A percentile compares a stretch with the other conserved stretches of the same genome.
phyloP scores from a whole-genome alignment of 2,329 filamentous ascomycete genomes.

The Lasiodiplodia sp. region DNA sequence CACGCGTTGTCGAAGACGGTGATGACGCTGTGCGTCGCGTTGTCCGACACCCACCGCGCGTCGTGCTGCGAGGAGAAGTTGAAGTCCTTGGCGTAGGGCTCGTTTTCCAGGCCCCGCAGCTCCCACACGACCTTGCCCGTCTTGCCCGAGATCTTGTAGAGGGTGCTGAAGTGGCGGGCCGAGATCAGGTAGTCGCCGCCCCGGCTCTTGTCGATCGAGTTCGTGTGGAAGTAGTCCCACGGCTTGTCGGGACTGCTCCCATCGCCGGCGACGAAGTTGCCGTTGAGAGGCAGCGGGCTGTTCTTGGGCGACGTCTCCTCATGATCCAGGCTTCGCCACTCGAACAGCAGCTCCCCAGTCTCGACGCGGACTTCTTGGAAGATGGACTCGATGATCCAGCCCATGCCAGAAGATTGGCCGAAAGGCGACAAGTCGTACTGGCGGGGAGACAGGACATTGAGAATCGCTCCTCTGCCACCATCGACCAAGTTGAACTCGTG shows the following conservation, averaged over 20 bases:
- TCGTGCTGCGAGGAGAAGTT: conserved; percentile 62
- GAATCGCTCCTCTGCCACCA: conserved; percentile 46
- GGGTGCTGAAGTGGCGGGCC: conserved; percentile 56
- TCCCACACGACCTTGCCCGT: conserved; percentile 51
- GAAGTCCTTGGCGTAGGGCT: conserved; percentile 48
- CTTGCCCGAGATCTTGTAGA: conserved; percentile 56
- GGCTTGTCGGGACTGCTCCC: background rate
- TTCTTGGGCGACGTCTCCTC: too few relatives aligned
- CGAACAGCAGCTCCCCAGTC: too few relatives aligned
- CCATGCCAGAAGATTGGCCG: too few relatives aligned
- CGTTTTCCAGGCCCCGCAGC: conserved; percentile 42
- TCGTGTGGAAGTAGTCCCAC: conserved; percentile 59
- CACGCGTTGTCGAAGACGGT: conserved; percentile 64
- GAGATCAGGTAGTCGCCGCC: conserved; percentile 63
- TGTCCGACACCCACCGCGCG: conserved; percentile 56
- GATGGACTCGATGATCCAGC: too few relatives aligned
- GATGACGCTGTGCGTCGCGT: conserved; percentile 57
- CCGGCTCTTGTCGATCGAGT: conserved; percentile 61
- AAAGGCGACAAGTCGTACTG: too few relatives aligned
- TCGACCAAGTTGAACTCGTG: conserved; percentile 60
- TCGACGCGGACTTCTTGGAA: too few relatives aligned
- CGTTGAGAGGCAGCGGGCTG: too few relatives aligned
- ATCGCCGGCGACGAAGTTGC: too few relatives aligned
- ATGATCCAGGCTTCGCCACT: too few relatives aligned
- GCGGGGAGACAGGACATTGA: too few relatives aligned